Conservation (phyloP, 2,329 filamentous ascomycete genomes). For the Colletotrichum neosansevieriae region DNA sequence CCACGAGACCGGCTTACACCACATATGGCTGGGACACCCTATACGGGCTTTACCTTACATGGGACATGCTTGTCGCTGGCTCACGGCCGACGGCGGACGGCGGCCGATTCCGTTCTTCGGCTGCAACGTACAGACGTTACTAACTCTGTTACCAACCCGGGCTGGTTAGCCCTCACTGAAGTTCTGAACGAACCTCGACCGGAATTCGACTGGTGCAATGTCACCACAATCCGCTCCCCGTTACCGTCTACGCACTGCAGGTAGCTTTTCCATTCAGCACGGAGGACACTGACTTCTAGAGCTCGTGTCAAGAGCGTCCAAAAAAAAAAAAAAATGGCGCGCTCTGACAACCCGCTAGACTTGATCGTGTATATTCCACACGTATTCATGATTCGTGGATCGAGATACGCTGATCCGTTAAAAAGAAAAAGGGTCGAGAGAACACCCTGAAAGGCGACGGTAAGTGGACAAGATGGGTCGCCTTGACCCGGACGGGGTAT, state of each 20-base stretch:
- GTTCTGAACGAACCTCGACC: not conserved
- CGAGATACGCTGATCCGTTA: not conserved
- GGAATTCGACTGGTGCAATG: not conserved
- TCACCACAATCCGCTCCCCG: not conserved
- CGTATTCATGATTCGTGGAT: not conserved
- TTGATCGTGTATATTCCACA: not conserved
- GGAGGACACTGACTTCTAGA: too few relatives aligned
- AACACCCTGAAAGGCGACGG: not conserved
- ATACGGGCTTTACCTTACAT: constrained; percentile 11
- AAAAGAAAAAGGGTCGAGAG: not conserved
- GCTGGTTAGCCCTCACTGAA: not conserved
- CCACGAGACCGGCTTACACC: constrained; percentile 24
- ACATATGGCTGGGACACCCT: constrained; percentile 3
- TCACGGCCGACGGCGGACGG: constrained; percentile 1
- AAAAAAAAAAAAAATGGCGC: not conserved
- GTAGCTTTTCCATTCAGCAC: not conserved
- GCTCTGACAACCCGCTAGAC: not conserved
- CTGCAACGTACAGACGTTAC: constrained; percentile 15
- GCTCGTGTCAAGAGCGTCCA: too few relatives aligned
- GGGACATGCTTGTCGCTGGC: constrained; percentile 16
- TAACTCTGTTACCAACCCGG: constrained; percentile 1
- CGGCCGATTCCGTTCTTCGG: constrained; percentile 21
- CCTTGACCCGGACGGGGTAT: not conserved
- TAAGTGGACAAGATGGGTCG: not conserved
- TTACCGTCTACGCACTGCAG: not conserved